Base-by-base conservation (phyloP, 2,329 filamentous ascomycete species). In the Mollisiaceae sp. region DNA sequence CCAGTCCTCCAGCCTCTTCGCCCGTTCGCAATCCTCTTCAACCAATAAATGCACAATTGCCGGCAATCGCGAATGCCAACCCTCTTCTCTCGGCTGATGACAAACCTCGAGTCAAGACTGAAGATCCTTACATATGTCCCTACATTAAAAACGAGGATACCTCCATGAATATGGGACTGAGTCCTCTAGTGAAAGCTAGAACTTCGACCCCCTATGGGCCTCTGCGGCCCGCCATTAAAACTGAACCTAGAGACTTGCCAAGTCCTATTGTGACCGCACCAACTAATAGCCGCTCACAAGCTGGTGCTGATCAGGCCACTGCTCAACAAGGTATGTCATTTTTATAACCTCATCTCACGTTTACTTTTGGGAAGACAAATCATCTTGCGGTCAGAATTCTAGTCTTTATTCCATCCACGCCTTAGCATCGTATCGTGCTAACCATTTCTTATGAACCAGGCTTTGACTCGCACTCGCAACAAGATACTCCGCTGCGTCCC, bases 21-120 rank as follows among this genome's bases (percentile, higher is more conserved):
- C 61, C 59, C n/a, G 15, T 27, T 1, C 52, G 62, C 57, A 62
- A 32, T 2, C 64, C 64, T 24, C 58, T 69, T 2, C 65, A 62
- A 55, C 57, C 52, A 5, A 60, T 60, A 9, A 63, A 64, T 50
- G 52, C 38, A 3, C 67, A 65, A 39, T 41, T 59, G 12, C 41
- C 56, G 22, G 39, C 56, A 1, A 56, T 36, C n/a, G 35, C 47
- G 0, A 56, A 38, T 20, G 15, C 56, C 18, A 63, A 59, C 20
- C 43, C 39, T 32, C 50, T 58, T 3, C 38, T 27, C 18, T 22
- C 39, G 4, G 27, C 20, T 36, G 24, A 35, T 32, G 24, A 4
- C 24, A 27, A 35, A 18, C 22, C 50, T 14, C 22, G 32, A 5
- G 18, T 59, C 38, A 59, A 59, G 20, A 12, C 38, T 32, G 57